Conservation (phyloP, 148 eudicot genomes). For the Diospyros kaki region DNA sequence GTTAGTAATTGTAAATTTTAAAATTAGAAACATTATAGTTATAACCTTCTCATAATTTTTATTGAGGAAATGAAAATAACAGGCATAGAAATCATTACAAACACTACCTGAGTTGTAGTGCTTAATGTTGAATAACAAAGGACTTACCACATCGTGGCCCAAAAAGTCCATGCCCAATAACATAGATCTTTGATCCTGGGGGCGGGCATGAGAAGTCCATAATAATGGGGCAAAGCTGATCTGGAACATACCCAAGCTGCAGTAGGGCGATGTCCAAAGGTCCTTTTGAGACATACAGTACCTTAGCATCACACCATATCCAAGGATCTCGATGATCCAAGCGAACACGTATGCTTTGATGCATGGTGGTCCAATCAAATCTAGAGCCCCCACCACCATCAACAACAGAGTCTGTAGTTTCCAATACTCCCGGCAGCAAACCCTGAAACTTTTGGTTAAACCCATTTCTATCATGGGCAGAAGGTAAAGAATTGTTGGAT, state of each 20-base stretch:
- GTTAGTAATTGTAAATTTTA: not conserved
- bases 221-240: conserved; percentile 55
- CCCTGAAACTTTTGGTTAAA: conserved; percentile 10
- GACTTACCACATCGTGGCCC: conserved; percentile 87
- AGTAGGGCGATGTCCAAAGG: conserved; percentile 77
- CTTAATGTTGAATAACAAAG: not conserved
- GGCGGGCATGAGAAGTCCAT: conserved; percentile 57
- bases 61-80: not conserved
- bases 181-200: conserved; percentile 75
- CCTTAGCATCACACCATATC: conserved; percentile 77
- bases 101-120: too few species aligned
- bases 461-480: conserved; percentile 7
- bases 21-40: not conserved
- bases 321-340: conserved; percentile 63
- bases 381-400: conserved; percentile 25
- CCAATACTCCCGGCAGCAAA: conserved; percentile 20
- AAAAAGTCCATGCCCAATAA: conserved; percentile 88
- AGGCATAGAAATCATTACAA: not conserved
- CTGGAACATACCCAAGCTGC: conserved; percentile 68
- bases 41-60: not conserved
- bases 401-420: conserved; percentile 21
- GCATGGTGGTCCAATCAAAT: conserved; percentile 19
- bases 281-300: conserved; percentile 78
- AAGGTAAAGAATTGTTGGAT: conserved; percentile 20
- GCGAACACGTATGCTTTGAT: conserved; percentile 59